These are phyloP conservation scores for Penicillium coffeae DNA, from an alignment of 495 filamentous ascomycete genomes.

Conservation along the genomic window DNA sequence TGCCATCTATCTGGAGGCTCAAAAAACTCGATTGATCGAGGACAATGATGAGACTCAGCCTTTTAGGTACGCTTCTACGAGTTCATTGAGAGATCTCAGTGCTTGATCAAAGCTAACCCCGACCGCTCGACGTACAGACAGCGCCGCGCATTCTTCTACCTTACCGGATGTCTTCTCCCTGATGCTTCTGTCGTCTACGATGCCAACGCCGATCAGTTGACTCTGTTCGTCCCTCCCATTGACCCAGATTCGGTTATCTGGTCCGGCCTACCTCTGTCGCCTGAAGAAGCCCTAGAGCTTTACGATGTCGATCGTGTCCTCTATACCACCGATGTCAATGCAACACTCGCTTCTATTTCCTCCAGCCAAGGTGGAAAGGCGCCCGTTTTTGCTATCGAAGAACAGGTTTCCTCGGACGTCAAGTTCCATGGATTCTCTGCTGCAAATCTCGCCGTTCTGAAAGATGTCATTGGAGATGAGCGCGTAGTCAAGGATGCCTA, in stretches of 20 bases:
- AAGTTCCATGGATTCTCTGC: conserved; percentile 61
- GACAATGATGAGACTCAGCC: conserved; percentile 76
- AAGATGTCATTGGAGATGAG: conserved; percentile 70
- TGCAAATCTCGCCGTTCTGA: conserved; percentile 59
- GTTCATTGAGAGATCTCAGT: neutral
- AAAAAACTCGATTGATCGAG: conserved; percentile 70
- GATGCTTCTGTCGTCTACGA: conserved; percentile 84
- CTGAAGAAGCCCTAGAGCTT: conserved; percentile 64
- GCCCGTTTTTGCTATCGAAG: conserved; percentile 64
- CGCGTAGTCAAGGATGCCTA: conserved; percentile 81
- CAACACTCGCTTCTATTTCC: conserved; percentile 48
- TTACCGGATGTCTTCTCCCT: conserved; percentile 79
- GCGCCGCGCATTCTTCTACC: conserved; percentile 90
- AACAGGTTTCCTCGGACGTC: conserved; percentile 62
- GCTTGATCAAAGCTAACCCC: no score
- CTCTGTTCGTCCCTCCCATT: conserved; percentile 88
- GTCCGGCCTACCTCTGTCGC: conserved; percentile 80
- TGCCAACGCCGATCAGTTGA: conserved; percentile 64
- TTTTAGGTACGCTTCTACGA: conserved; percentile 57
- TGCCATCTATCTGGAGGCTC: conserved; percentile 79
- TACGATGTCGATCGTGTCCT: conserved; percentile 83
- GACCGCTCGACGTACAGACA: conserved; percentile 45
- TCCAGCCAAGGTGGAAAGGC: conserved; percentile 42
- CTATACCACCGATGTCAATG: conserved; percentile 66
- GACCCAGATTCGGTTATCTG: conserved; percentile 91